Base-by-base conservation (phyloP, 108 stramenopile species). In the Discostella pseudostelligera region DNA sequence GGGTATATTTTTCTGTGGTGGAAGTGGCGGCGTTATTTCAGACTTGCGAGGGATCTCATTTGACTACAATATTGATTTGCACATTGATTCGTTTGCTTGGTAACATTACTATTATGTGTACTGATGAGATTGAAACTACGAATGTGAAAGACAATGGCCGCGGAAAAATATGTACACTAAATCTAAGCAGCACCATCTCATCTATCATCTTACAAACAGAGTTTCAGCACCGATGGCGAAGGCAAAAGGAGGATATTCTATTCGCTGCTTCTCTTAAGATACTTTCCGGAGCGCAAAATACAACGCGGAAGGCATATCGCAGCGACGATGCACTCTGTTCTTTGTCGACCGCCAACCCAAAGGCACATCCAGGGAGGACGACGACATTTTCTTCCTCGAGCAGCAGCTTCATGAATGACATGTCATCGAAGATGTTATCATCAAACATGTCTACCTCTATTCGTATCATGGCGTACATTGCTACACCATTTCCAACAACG, bases 361-460 rank as follows among this genome's bases (percentile, higher is more conserved):
- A 94, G 32, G 90, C 86, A n/a, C 43, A 68, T 8, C 97, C 97
- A 1, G 97, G 97, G 29, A 97, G 64, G 4, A 95, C 85, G 56
- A 97, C 86, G 13, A 97, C 83, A 61, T 92, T 92, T 69, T 97
- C 94, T 82, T 97, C 95, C 20, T 85, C 71, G 45, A 96, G 65
- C 3, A 97, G 72, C 28, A 72, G 55, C 58, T 65, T 76, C 50
- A 86, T 83, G 51, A 95, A 96, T 11, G 86, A 83, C 21, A 86
- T 57, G 57, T 96, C 97, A 54, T 87, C 81, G 8, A 56, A 11
- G 21, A 84, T 81, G 12, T 9, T n/a, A 17, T 62, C 72, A 28
- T 81, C 70, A 53, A 89, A 83, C 54, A 37, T 43, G 29, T 56
- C 40, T 2, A 63, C 32, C 48, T 90, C 80, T 50, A 96, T 71